Evolutionary conservation across 78 protist species (phyloP), one percentile per base, ranked within the genome.

Genomic region (Dictyostelium capitatum): DNA sequence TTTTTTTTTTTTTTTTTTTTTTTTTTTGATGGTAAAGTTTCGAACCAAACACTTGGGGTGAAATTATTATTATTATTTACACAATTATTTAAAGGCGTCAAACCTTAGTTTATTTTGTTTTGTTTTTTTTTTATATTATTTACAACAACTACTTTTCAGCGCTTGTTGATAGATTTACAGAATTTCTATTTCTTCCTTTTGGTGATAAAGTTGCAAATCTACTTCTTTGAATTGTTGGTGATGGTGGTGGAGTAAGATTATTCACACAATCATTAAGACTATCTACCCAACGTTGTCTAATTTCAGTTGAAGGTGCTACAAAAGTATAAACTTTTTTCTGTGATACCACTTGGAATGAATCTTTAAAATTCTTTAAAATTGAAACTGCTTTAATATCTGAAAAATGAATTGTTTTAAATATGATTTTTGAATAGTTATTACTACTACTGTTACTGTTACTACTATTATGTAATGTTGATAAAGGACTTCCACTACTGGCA

Each of bases 281-380:
- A 20, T 19, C 30, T 4, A 87, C 46, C 93, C 93, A 87, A 65
- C 65, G 77, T 64, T 87, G 84, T 41, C 80, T 70, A 43, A 11
- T 19, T 9, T 87, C 93, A n/a, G 84, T 77, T 7, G 83, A 64
- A 9, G 67, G 43, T 25, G 84, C 93, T 3, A 87, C 83, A 77
- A 87, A 87, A 7, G 93, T 87, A 50, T 87, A 87, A 46, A 77
- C 84, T 51, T 87, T 87, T n/a, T 87, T 87, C 0, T 65, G 54
- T 46, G 93, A 65, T 4, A 87, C 93, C 4, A 87, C 84, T 87
- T 87, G 93, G 93, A 87, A 87, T 28, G 93, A 59, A 37, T 87
- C 84, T 64, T 87, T 74, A 32, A 87, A 77, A 51, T 87, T 87
- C 37, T 87, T 87, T 75, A 77, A 48, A 6, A 69, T 50, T 17